Evolutionary conservation across 768 basidiomycete species (phyloP), one percentile per base, ranked within the genome.

Genomic region (Naganishia onofrii): DNA sequence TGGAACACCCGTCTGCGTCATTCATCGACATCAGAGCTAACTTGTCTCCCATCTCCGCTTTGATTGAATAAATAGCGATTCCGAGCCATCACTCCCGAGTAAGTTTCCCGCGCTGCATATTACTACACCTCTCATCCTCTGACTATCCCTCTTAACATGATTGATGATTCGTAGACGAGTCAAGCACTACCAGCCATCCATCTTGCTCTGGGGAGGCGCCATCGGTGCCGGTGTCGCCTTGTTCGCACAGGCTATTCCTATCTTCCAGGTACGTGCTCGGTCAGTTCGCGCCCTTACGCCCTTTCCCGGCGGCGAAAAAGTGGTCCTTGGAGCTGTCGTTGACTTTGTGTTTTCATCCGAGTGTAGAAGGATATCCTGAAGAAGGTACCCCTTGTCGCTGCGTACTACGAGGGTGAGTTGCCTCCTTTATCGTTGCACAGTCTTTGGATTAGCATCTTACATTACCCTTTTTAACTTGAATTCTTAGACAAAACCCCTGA

Each of bases 381-480:
- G 66, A 76, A 76, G 73, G 72, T 79, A 63, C 78, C 78, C 12
- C 67, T 73, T 44, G 78, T 79, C 69, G 75, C 75, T 72, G 26
- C n/a, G 17, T 74, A 74, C 73, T 74, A 70, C 51, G 57, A 70
- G 60, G 73, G 73, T 74, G 54, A 42, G 73, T 71, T 44, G n/a
- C 23, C 51, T 32, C 19, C 10, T 26, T 12, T 5, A 17, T n/a
- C 23, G 3, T 51, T 51, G 48, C n/a, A 51, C n/a, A 46, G 48
- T 12, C 48, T 7, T n/a, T 44, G 17, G 51, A 55, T 6, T n/a
- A 31, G 44, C 36, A 8, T 12, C 71, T 42, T n/a, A 70, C 34
- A n/a, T n/a, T n/a, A n/a, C 57, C 52, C 21, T 31, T 60, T 32
- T 28, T 34, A 42, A 36, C n/a, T 9, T 21, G 21, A 10, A 19